phyloP scores from a whole-genome alignment of 83 land plant genomes.

The Picea engelmannii region DNA sequence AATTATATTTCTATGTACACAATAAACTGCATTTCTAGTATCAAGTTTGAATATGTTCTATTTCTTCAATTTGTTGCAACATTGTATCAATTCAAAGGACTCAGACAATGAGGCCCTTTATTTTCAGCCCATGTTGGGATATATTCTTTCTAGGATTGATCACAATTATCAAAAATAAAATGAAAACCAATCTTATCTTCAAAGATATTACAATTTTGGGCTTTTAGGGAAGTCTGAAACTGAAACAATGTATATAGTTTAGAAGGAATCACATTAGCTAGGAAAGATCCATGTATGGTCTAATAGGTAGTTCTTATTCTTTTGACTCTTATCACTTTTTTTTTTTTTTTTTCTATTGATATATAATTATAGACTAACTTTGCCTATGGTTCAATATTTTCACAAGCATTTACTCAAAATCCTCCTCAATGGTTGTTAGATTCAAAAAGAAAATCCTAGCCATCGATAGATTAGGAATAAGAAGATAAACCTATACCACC shows the following conservation, averaged over 20 bases:
- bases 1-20: too few species aligned
- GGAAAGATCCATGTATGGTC: slow-evolving; percentile 31
- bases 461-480: slow-evolving; percentile 28
- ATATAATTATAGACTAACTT: background rate
- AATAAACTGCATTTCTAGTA: too few species aligned
- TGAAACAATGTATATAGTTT: slow-evolving; percentile 56
- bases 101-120: slow-evolving; percentile 94
- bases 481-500: slow-evolving; percentile 26
- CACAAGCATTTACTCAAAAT: slow-evolving; percentile 16
- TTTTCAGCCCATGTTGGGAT: slow-evolving; percentile 82
- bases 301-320: slow-evolving; percentile 23
- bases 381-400: slow-evolving; percentile 22
- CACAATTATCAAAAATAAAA: slow-evolving; percentile 81
- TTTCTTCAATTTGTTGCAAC: slow-evolving; percentile 60
- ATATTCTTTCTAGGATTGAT: slow-evolving; percentile 88
- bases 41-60: too few species aligned
- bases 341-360: background rate
- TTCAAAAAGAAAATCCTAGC: slow-evolving; percentile 18
- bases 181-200: slow-evolving; percentile 77
- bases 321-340: background rate
- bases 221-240: slow-evolving; percentile 87
- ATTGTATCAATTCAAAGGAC: slow-evolving; percentile 65
- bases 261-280: slow-evolving; percentile 84
- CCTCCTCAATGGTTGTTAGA: slow-evolving; percentile 47
- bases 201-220: slow-evolving; percentile 94